Conservation (phyloP, 164 flowering plant genomes). For the Buxus sempervirens region DNA sequence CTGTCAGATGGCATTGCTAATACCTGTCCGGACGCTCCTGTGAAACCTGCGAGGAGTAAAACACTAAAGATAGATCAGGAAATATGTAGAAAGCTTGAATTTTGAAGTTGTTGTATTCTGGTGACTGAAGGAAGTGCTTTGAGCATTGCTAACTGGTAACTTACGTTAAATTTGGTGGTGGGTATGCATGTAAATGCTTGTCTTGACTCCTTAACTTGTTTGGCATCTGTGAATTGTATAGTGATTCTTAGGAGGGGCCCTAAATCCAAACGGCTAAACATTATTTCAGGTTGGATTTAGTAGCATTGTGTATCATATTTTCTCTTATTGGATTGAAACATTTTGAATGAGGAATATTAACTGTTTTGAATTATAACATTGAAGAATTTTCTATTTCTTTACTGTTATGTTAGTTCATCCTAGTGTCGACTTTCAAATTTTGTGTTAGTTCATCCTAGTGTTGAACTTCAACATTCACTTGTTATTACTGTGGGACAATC, state of each 20-base stretch:
- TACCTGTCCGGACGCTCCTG: slow-evolving; percentile 68
- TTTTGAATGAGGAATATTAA: too few relatives aligned
- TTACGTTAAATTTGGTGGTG: slow-evolving; percentile 2
- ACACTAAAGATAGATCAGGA: slow-evolving; percentile 30
- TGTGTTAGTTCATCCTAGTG: too few relatives aligned
- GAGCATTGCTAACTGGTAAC: neutral
- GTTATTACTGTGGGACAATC: too few relatives aligned
- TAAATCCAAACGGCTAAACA: too few relatives aligned
- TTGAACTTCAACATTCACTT: too few relatives aligned
- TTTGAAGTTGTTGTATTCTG: slow-evolving; percentile 22
- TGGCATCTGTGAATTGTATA: slow-evolving; percentile 3
- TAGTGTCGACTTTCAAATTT: too few relatives aligned
- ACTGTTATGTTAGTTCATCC: too few relatives aligned
- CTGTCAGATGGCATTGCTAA: slow-evolving; percentile 43
- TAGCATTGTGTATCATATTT: too few relatives aligned
- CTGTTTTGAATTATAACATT: too few relatives aligned
- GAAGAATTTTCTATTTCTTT: too few relatives aligned
- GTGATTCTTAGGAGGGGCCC: neutral
- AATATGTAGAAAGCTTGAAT: slow-evolving; percentile 63
- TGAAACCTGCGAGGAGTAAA: slow-evolving; percentile 32
- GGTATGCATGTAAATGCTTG: slow-evolving; percentile 13
- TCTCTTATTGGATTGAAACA: too few relatives aligned
- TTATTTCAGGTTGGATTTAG: too few relatives aligned
- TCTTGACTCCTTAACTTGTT: neutral
- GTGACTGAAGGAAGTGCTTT: neutral